Evolutionary conservation across 345 rosid genomes (phyloP).

Genomic region (Moringa oleifera): DNA sequence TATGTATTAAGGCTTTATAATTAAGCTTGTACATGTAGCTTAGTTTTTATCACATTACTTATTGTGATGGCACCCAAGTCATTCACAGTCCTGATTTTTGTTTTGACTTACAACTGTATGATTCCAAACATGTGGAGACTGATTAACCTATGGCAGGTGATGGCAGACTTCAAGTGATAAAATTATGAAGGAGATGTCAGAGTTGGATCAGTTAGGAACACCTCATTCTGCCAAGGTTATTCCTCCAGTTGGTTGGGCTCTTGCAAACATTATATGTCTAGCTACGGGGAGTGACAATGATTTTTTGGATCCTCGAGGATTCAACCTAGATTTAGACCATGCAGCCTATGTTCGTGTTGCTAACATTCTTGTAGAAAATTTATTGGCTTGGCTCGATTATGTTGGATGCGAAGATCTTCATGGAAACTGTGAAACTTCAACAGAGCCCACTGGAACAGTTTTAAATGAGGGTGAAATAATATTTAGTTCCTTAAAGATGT

Average conservation of each 20-base stretch:
- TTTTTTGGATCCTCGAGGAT: slow-evolving; percentile 44
- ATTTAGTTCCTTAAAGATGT: slow-evolving; percentile 31
- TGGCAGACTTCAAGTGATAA: slow-evolving; percentile 67
- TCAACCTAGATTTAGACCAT: slow-evolving; percentile 44
- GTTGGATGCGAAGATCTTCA: slow-evolving; percentile 40
- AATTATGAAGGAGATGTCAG: slow-evolving; percentile 42
- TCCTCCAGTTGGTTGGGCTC: slow-evolving; percentile 86
- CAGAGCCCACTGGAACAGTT: slow-evolving; percentile 15
- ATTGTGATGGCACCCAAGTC: background rate
- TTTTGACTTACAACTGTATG: slow-evolving; percentile 3
- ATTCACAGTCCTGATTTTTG: background rate
- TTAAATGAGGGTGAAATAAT: slow-evolving; percentile 22
- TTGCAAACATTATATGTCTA: slow-evolving; percentile 70
- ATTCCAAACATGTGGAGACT: slow-evolving; percentile 50
- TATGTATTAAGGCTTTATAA: background rate
- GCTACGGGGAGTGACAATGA: slow-evolving; percentile 59
- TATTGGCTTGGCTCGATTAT: slow-evolving; percentile 46
- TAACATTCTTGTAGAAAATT: slow-evolving; percentile 57
- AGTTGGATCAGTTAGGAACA: slow-evolving; percentile 37
- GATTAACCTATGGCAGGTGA: slow-evolving; percentile 90
- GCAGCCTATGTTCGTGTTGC: slow-evolving; percentile 58
- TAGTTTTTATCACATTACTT: background rate
- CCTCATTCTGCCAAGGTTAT: slow-evolving; percentile 36
- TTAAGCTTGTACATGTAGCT: too few relatives aligned
- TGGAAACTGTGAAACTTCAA: slow-evolving; percentile 37